Evolutionary conservation across 495 filamentous ascomycete genomes (phyloP).

Genomic region (Lophiotrema nucula): DNA sequence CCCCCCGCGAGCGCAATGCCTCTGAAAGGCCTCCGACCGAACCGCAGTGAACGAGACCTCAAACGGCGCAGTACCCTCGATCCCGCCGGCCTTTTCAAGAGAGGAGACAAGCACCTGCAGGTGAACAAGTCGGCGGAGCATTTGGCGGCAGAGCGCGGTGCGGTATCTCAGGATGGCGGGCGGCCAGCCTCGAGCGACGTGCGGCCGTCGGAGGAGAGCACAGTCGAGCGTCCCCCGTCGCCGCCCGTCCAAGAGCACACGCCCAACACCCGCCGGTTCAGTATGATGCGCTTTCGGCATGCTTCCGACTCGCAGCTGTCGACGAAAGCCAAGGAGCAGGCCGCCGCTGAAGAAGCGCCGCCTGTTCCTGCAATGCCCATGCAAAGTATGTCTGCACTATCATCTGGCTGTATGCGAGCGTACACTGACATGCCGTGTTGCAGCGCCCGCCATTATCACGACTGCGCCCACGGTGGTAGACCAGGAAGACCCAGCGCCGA

Average conservation of each 20-base stretch:
- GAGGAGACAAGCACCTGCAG: conserved; percentile 28
- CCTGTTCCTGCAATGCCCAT: conserved; percentile 56
- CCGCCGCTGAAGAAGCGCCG: conserved; percentile 47
- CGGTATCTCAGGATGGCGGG: conserved; percentile 32
- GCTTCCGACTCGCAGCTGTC: conserved; percentile 91
- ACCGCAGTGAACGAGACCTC: conserved; percentile 39
- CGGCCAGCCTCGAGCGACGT: conserved; percentile 28
- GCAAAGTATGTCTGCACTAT: conserved; percentile 15
- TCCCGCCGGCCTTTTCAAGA: conserved; percentile 33
- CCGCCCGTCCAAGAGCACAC: conserved; percentile 35
- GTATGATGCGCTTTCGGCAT: conserved; percentile 86
- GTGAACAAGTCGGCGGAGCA: conserved; percentile 28
- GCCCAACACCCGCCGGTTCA: conserved; percentile 66
- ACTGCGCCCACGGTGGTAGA: conserved; percentile 79
- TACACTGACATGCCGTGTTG: conserved; percentile 21
- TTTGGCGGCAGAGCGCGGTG: conserved; percentile 18
- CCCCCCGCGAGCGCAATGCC: conserved; percentile 39
- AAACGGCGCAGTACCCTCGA: conserved; percentile 44
- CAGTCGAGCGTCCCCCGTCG: conserved; percentile 23
- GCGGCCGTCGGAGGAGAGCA: conserved; percentile 9
- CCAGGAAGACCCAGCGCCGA: conserved; percentile 8
- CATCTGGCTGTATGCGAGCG: conserved; percentile 8
- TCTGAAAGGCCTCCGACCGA: conserved; percentile 40
- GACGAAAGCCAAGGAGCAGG: conserved; percentile 71
- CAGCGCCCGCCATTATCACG: conserved; percentile 88